Percentiles rank a stretch among this genome's conserved stretches.
These are phyloP conservation scores for Actinomortierella ambigua DNA, from an alignment of 371 early-diverging fungal genomes.

Conservation along the genomic window DNA sequence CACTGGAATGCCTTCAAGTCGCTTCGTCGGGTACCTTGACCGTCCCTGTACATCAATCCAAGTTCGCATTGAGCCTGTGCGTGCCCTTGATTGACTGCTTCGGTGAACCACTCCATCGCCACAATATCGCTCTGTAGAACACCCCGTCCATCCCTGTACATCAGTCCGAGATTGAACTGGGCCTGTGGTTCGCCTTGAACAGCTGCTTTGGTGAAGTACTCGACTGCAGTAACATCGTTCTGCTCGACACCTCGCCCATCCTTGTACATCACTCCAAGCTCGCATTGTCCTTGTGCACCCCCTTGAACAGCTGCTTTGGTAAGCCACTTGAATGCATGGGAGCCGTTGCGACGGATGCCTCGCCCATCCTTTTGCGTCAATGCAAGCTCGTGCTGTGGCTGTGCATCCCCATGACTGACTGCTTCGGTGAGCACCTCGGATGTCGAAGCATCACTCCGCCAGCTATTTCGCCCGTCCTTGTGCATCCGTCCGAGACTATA, in stretches of 20 bases:
- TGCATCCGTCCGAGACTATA: slow-evolving; percentile 78
- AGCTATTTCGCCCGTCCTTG: slow-evolving; percentile 81
- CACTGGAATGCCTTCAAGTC: too few species aligned
- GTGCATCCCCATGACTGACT: slow-evolving; percentile 49
- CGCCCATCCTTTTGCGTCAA: too few species aligned
- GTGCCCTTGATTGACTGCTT: slow-evolving; percentile 64
- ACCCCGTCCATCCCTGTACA: slow-evolving; percentile 85
- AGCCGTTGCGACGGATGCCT: too few species aligned
- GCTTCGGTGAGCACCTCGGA: slow-evolving; percentile 64
- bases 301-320: too few species aligned
- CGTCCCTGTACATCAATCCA: slow-evolving; percentile 86
- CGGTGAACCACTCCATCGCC: slow-evolving; percentile 74
- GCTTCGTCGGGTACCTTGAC: slow-evolving; percentile 68
- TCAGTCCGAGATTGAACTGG: slow-evolving; percentile 69
- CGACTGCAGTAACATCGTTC: slow-evolving; percentile 70
- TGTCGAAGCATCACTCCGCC: slow-evolving; percentile 65
- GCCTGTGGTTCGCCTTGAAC: slow-evolving; percentile 75
- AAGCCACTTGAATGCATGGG: too few species aligned
- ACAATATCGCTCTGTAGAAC: slow-evolving; percentile 65
- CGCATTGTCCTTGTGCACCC: slow-evolving; percentile 70
- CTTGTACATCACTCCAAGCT: slow-evolving; percentile 81
- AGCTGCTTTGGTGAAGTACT: slow-evolving; percentile 80
- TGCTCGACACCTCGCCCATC: slow-evolving; percentile 74
- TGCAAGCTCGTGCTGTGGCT: slow-evolving; percentile 44
- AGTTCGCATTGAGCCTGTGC: slow-evolving; percentile 83